Percentiles rank a stretch among this genome's conserved stretches.
Evolutionary conservation across 73 alveolate species (phyloP).

Genomic region (Stentor roeselii): DNA sequence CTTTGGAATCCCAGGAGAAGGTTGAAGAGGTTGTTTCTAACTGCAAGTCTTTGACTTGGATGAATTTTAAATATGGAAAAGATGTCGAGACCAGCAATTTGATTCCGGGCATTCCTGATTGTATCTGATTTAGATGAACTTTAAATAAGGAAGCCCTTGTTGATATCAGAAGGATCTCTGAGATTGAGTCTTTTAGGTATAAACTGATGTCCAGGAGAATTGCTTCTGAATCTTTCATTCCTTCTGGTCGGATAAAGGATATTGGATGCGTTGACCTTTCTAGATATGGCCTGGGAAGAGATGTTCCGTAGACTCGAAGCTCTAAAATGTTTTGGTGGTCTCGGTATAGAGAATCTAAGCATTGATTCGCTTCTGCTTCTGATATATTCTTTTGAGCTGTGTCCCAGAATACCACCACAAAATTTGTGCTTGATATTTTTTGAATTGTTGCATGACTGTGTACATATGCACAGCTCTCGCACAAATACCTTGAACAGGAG

Average conservation of each 20-base stretch:
- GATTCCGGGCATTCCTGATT: neutral
- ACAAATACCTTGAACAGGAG: neutral
- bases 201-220: neutral
- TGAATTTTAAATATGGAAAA: neutral
- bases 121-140: neutral
- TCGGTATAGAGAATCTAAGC: neutral
- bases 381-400: neutral
- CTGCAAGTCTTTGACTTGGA: neutral
- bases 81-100: neutral
- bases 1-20: no score
- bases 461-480: neutral
- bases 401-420: neutral
- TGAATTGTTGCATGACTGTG: neutral
- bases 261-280: no score
- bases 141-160: neutral
- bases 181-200: neutral
- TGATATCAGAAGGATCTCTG: neutral
- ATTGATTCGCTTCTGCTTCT: neutral
- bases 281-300: neutral
- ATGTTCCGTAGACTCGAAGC: neutral
- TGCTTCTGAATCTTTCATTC: slow-evolving; percentile 9
- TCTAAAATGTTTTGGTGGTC: neutral
- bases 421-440: neutral
- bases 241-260: neutral
- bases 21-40: neutral